Base-by-base conservation (phyloP, 2,329 filamentous ascomycete genomes). In the Ceratocystis variospora region DNA sequence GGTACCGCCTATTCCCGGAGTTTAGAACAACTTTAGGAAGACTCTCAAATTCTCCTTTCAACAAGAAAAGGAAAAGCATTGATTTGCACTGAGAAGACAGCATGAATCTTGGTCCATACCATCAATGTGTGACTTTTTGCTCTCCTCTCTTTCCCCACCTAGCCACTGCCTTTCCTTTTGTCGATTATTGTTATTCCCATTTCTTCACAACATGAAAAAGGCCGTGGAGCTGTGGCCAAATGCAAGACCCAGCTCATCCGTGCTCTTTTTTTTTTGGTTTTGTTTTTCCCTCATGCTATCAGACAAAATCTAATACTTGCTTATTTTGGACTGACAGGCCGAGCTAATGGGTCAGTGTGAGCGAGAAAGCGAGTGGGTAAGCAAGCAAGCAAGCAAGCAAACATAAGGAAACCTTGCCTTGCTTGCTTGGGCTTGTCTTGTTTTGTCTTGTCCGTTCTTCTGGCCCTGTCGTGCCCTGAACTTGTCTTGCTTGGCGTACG, bases 401-500 rank as follows among this genome's bases (percentile, higher is more conserved):
- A 17, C 5, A 15, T 8, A 53, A 53, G 48, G 33, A 37, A 37
- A 37, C 33, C 48, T 25, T 53, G 19, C 48, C 19, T 15, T 25
- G 48, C 22, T 12, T 25, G 48, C 12, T 25, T 53, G 46, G 10
- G 33, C 33, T 37, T 37, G 33, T 37, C 33, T 37, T 37, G 12
- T 37, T 37, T 37, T 37, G 33, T 37, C 46, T 22, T 50, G 17
- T 19, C 46, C 10, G n/a, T 50, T 19, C 8, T n/a, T 50, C 46
- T 19, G 33, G 33, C 8, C 33, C 48, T 53, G 19, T 25, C 7
- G 33, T 37, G 33, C 33, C 33, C 33, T 37, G 33, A 22, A 53
- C 48, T 37, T 33, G 53, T n/a, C 53, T 59, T 25, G 25, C 28
- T 59, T 59, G 53, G 53, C 53, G 31, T 61, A 37, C 57, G n/a